Conservation (phyloP, 2,329 filamentous ascomycete genomes). For the Diaporthe sp. region DNA sequence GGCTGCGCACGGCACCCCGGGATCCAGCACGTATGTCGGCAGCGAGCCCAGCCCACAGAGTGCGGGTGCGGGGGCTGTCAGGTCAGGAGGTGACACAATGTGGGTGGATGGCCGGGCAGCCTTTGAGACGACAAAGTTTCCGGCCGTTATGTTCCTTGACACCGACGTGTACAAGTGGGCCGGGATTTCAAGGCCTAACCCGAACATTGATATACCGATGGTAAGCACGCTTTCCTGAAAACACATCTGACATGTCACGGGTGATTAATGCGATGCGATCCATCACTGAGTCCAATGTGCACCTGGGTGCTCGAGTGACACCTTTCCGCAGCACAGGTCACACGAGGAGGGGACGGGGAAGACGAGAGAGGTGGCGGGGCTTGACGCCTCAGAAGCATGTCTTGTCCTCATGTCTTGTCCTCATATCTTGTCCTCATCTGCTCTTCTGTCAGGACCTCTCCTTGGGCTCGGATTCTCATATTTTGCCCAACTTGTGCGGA, state of each 20-base stretch:
- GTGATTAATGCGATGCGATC: not conserved
- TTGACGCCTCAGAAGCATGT: too few species aligned
- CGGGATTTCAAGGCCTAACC: constrained; percentile 50
- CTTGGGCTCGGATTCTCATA: not conserved
- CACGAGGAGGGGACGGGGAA: not conserved
- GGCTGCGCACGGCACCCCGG: not conserved
- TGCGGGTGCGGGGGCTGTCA: not conserved
- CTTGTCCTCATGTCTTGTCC: not conserved
- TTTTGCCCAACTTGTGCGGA: not conserved
- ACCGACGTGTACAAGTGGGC: constrained; percentile 49
- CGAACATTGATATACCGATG: constrained; percentile 50
- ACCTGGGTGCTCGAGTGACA: constrained; percentile 17
- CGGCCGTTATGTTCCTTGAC: constrained; percentile 56
- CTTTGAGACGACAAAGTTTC: constrained; percentile 46
- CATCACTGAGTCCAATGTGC: not conserved
- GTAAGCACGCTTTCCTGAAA: constrained; percentile 41
- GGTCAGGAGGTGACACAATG: constrained; percentile 31
- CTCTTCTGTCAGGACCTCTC: not conserved
- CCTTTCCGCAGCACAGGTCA: not conserved
- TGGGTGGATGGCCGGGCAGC: constrained; percentile 36
- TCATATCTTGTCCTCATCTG: not conserved
- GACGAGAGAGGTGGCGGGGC: not conserved
- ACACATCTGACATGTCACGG: too few species aligned
- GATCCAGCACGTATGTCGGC: constrained; percentile 4
- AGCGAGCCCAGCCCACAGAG: constrained; percentile 6